These are phyloP conservation scores for Sporothrix variecibatus DNA, from an alignment of 2,329 filamentous ascomycete species.

Conservation along the genomic window DNA sequence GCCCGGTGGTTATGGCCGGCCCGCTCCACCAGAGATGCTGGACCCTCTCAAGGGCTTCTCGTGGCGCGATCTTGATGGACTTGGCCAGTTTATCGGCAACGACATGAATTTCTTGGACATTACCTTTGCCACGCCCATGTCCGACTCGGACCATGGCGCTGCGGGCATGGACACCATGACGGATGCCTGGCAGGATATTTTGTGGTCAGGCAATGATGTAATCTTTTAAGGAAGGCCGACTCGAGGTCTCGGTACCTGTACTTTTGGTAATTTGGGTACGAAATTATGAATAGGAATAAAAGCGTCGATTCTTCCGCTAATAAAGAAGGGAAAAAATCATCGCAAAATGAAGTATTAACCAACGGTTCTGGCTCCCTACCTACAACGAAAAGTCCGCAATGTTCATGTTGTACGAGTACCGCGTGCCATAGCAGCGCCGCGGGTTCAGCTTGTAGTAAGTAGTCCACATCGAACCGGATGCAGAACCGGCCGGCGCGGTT, in stretches of 20 bases:
- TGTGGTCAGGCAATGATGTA: constrained; percentile 26
- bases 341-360: not conserved
- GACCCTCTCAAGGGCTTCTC: constrained; percentile 25
- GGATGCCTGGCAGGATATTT: constrained; percentile 26
- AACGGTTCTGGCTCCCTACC: not conserved
- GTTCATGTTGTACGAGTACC: not conserved
- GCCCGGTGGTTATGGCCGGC: not conserved
- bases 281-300: not conserved
- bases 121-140: constrained; percentile 25
- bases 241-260: too few relatives aligned
- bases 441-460: constrained; percentile 1
- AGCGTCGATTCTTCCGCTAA: not conserved
- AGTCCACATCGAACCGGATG: not conserved
- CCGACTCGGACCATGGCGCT: constrained; percentile 23
- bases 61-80: constrained; percentile 24
- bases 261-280: not conserved
- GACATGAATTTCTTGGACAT: constrained; percentile 25
- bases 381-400: not conserved
- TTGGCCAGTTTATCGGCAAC: constrained; percentile 26
- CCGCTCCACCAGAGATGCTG: not conserved
- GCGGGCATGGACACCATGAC: constrained; percentile 18
- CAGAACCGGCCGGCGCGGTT: not conserved
- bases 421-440: not conserved
- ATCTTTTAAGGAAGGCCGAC: constrained; percentile 3
- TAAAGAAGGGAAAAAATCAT: not conserved